A percentile compares a stretch with the other conserved stretches of the same genome.
Conservation (phyloP, 1,284 basidiomycete species). For the Anthracocystis walkeri region DNA sequence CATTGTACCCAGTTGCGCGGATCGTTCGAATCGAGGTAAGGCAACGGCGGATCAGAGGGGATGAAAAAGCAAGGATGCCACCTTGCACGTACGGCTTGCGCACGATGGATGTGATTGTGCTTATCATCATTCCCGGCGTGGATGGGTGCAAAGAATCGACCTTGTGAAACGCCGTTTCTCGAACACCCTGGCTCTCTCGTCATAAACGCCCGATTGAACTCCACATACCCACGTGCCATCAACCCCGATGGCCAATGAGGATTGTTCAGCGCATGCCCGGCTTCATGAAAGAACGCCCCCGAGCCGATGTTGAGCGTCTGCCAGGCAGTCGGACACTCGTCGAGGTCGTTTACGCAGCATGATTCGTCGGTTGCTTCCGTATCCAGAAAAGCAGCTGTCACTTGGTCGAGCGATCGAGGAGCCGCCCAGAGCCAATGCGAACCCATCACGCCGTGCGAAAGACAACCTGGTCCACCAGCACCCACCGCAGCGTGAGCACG, state of each 20-base stretch:
- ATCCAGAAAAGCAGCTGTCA: slow-evolving; percentile 46
- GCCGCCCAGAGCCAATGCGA: slow-evolving; percentile 59
- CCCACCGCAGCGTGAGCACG: slow-evolving; percentile 54
- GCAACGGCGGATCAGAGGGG: slow-evolving; percentile 41
- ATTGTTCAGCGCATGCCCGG: slow-evolving; percentile 49
- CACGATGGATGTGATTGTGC: slow-evolving; percentile 51
- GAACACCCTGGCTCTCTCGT: slow-evolving; percentile 43
- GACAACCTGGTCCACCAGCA: slow-evolving; percentile 27
- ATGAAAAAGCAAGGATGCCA: slow-evolving; percentile 52
- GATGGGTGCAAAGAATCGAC: slow-evolving; percentile 23
- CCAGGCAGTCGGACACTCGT: slow-evolving; percentile 44
- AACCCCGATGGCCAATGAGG: slow-evolving; percentile 51
- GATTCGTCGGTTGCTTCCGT: slow-evolving; percentile 42
- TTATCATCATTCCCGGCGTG: slow-evolving; percentile 44
- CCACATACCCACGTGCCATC: slow-evolving; percentile 55
- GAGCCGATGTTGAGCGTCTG: slow-evolving; percentile 58
- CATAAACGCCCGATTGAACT: slow-evolving; percentile 59
- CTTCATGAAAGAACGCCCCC: slow-evolving; percentile 54
- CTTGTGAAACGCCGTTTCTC: slow-evolving; percentile 15
- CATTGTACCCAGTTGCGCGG: slow-evolving; percentile 22
- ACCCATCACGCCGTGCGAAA: slow-evolving; percentile 52
- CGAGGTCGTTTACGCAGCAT: slow-evolving; percentile 51
- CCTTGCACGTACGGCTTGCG: slow-evolving; percentile 48
- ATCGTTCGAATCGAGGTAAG: slow-evolving; percentile 19
- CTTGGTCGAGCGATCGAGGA: slow-evolving; percentile 25